A percentile compares a stretch with the other conserved stretches of the same genome.
Evolutionary conservation across 2,329 filamentous ascomycete species (phyloP).

Genomic region (Keithomyces neogunnii): DNA sequence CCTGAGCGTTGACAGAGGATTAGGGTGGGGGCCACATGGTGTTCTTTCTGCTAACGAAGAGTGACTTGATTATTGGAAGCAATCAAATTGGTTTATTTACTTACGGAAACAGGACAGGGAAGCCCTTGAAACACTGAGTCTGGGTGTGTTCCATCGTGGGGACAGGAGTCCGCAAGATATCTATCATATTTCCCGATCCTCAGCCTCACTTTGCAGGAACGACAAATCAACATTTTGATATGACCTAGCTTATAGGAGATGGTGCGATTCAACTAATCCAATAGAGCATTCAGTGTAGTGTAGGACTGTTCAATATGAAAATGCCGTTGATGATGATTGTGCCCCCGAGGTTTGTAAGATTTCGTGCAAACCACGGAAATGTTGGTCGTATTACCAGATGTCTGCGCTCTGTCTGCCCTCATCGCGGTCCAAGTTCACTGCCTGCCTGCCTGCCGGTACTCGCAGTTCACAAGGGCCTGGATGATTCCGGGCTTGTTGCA

Average conservation of each 20-base stretch:
- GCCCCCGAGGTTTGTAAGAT: no score
- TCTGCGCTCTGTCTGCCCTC: no score
- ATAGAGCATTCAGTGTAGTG: background rate
- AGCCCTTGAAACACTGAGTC: background rate
- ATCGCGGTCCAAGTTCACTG: no score
- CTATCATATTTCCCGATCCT: background rate
- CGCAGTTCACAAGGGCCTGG: no score
- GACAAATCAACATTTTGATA: background rate
- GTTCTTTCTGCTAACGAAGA: background rate
- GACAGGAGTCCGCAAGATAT: background rate
- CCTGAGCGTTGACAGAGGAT: constrained; percentile 17
- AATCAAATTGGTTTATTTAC: background rate
- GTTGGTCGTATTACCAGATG: no score
- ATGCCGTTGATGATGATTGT: no score
- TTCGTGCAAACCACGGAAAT: no score
- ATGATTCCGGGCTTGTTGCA: no score
- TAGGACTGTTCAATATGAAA: background rate
- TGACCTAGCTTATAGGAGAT: background rate
- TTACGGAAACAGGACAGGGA: background rate
- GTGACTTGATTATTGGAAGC: background rate
- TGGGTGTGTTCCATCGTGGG: background rate
- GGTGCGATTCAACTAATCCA: background rate
- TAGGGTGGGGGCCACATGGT: background rate
- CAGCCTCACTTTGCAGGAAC: background rate
- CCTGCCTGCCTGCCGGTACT: no score